Evolutionary conservation across 441 rosid genomes (phyloP), one percentile per base, ranked within the genome.

Genomic region (Populus tomentosa): DNA sequence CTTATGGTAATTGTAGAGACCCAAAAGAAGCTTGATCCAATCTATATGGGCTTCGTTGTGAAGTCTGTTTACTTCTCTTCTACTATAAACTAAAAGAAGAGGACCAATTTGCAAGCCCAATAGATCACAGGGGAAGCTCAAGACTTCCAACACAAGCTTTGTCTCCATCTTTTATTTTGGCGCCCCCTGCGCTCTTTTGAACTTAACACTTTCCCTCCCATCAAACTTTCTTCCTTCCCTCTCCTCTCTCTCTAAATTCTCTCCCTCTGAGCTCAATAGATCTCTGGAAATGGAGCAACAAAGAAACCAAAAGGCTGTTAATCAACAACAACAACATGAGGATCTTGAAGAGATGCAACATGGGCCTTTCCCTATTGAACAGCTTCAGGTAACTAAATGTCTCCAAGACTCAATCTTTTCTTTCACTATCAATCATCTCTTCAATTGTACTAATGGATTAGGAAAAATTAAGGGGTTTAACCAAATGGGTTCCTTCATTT

Each of bases 301-400:
- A 66, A 86, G 91, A 75, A 82, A 80, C 69, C 91, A 80, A 67
- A 87, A 80, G 72, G 6, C 67, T 79, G 89, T 64, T 36, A 85
- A 86, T 42, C 86, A 74, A 21, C 78, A 65, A 7, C 73, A 74
- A 20, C 82, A 84, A 23, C 83, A 80, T 59, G 90, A 88, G 79
- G 88, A 88, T 62, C 67, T 71, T 33, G 99, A 89, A 70, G 99
- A 91, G 72, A 72, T 76, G 26, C 97, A 89, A 56, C 91, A 91
- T 63, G 98, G 99, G 33, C 97, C 95, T 75, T 85, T 86, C 76
- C 98, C 94, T 62, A 89, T 95, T 16, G 97, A 95, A 80, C 97
- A 94, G 89, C 98, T 95, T 77, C 98, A 91, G 97, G 98, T 94
- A 81, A 72, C 69, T 56, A 6, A 11, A 42, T 66, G 23, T 74